Base-by-base conservation (phyloP, 2,329 filamentous ascomycete genomes). In the Venturiaceae sp. region DNA sequence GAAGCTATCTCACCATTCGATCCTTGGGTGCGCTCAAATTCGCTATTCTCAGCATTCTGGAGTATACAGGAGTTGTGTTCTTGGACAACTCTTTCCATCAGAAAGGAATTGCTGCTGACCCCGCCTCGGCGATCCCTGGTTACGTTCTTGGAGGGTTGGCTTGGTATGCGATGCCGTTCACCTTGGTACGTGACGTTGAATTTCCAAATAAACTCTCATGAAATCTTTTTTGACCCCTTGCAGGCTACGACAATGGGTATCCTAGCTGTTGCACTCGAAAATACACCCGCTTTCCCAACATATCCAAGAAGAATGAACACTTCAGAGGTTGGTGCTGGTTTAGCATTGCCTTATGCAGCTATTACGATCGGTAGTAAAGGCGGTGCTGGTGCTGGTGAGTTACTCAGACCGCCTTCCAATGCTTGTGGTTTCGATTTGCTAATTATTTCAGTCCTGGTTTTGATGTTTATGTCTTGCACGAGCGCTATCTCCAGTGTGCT, bases 381-480 rank as follows among this genome's bases (percentile, higher is more conserved):
- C n/a, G 72, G 71, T 1, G 68, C 70, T 0, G 68, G 65, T 1
- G 63, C 70, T 11, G 66, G 30, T 70, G 1, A 62, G 68, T 41
- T 30, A 13, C 8, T 8, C 1, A 8, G 11, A n/a, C 9, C 3
- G 16, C 26, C 14, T 26, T 39, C 4, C 5, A 50, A 16, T n/a
- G 13, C 26, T n/a, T 30, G 13, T 5, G 19, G 5, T 7, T 30
- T 16, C 19, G 14, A n/a, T 32, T 16, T 23, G 44, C 44, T 50
- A 14, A 50, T 3, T 7, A 50, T 1, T 30, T 68, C 65, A 50
- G 62, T 74, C 62, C 64, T 74, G 13, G 63, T 78, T 4, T 67
- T 77, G 16, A 68, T 77, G 0, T 78, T 78, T 67, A 78, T 78
- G 76, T 74, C 75, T 4, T 74, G 76, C 5, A 78, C 76, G 0